Evolutionary conservation across 441 rosid species (phyloP), one percentile per base, ranked within the genome.

Genomic region (Populus tomentosa): DNA sequence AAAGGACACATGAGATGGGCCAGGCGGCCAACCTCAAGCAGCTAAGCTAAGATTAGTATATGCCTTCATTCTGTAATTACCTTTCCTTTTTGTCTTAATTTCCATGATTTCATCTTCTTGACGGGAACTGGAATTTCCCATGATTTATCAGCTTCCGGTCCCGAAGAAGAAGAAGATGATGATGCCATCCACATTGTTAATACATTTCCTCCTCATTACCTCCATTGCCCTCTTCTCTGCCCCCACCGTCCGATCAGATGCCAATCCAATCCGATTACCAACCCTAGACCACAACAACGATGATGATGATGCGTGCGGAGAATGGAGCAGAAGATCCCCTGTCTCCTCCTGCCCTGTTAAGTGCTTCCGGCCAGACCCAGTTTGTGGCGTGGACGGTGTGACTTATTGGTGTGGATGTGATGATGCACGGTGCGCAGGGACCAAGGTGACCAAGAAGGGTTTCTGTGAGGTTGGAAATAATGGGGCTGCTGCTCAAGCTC

Each of bases 371-470:
- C 77, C 92, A 61, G 95, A 89, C 77, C 97, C 94, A 1, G 97
- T 91, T 5, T 91, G 95, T 42, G 95, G 94, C 61, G 87, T 76
- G 3, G 85, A 93, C 75, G 94, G 94, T 38, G 87, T 93, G 23
- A 93, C 97, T 33, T 91, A 92, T 76, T 88, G 90, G 94, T 90
- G 97, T 67, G 95, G 98, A 23, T 88, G 98, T 74, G 82, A 79
- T 1, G 94, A 93, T 28, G 95, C 98, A 0, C 74, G 79, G 28
- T 93, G 97, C 56, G 87, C 86, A 20, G 97, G 94, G 3, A 87
- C 81, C 65, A 78, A 84, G 33, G 95, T 93, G 5, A 88, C 88
- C 0, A 90, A 88, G 75, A 71, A 24, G 50, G 95, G 98, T 32
- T 89, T 82, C 80, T 93, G 95, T 59, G 92, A 88, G 74, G 85